Percentiles rank a stretch among this genome's conserved stretches.
Conservation (phyloP, 179 eudicot genomes). For the Monotropa hypopitys region DNA sequence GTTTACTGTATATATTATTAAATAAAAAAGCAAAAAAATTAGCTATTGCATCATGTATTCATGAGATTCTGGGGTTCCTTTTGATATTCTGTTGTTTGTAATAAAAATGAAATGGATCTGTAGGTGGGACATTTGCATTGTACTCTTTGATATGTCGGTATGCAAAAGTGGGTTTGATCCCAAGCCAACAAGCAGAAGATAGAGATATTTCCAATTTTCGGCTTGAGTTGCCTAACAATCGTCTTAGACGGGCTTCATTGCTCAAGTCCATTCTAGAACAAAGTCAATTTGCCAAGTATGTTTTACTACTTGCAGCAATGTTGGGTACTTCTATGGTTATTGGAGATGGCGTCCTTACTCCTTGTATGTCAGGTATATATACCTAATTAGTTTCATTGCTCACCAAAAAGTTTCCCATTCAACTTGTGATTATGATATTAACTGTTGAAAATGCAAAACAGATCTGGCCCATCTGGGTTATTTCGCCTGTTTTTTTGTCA, state of each 20-base stretch:
- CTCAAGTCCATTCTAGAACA: slow-evolving; percentile 42
- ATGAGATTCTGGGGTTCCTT: neutral
- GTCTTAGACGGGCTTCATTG: slow-evolving; percentile 26
- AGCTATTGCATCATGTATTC: neutral
- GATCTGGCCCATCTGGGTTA: too few species aligned
- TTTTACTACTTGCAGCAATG: slow-evolving; percentile 48
- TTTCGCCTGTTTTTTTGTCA: too few species aligned
- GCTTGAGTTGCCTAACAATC: slow-evolving; percentile 31
- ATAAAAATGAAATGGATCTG: too few species aligned
- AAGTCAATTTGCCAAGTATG: slow-evolving; percentile 34
- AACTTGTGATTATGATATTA: too few species aligned
- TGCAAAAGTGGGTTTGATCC: slow-evolving; percentile 57
- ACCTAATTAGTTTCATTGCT: neutral
- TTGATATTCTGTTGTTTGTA: neutral
- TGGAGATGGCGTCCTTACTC: slow-evolving; percentile 72
- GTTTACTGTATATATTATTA: too few species aligned
- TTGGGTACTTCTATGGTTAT: slow-evolving; percentile 70
- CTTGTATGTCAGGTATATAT: slow-evolving; percentile 54
- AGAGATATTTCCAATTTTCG: slow-evolving; percentile 46
- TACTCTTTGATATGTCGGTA: slow-evolving; percentile 65
- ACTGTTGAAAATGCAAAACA: too few species aligned
- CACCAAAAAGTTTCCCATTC: too few species aligned
- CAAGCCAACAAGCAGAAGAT: slow-evolving; percentile 60
- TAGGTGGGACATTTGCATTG: slow-evolving; percentile 79
- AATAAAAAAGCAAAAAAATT: too few species aligned